A percentile compares a stretch with the other conserved stretches of the same genome.
These are phyloP conservation scores for Pisolithus thermaeus DNA, from an alignment of 1,284 basidiomycete genomes.

Conservation along the genomic window DNA sequence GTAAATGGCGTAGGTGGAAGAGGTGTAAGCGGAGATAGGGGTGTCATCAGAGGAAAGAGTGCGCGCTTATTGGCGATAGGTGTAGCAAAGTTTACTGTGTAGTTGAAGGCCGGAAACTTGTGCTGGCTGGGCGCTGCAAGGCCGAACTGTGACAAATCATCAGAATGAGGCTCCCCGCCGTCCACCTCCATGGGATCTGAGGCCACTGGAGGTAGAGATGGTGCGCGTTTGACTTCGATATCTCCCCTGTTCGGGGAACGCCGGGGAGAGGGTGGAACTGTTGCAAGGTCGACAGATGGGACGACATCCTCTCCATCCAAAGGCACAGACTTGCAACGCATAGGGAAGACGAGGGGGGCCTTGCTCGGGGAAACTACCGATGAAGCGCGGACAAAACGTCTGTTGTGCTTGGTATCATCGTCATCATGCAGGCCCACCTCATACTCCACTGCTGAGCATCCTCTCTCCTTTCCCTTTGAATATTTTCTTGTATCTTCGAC, in stretches of 20 bases:
- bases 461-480: slow-evolving; percentile 5
- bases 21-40: slow-evolving; percentile 33
- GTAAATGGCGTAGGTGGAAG: slow-evolving; percentile 20
- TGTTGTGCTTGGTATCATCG: slow-evolving; percentile 1
- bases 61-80: slow-evolving; percentile 8
- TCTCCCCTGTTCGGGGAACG: slow-evolving; percentile 20
- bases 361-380: slow-evolving; percentile 19
- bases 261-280: slow-evolving; percentile 21
- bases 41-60: slow-evolving; percentile 1
- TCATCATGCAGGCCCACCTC: slow-evolving; percentile 16
- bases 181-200: slow-evolving; percentile 23
- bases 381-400: slow-evolving; percentile 11
- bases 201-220: slow-evolving; percentile 18
- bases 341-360: slow-evolving; percentile 9
- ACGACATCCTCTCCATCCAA: slow-evolving; percentile 10
- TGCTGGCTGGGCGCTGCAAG: slow-evolving; percentile 10
- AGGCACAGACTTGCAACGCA: slow-evolving; percentile 28
- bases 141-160: slow-evolving; percentile 16
- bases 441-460: slow-evolving; percentile 10
- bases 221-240: slow-evolving; percentile 22
- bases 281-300: slow-evolving; percentile 15
- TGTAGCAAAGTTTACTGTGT: slow-evolving; percentile 26
- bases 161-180: slow-evolving; percentile 2
- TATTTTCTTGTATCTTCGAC: slow-evolving; percentile 13
- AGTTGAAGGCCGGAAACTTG: slow-evolving; percentile 11